These are phyloP conservation scores for Cryptococcus hybrid DNA, from an alignment of 1,284 basidiomycete species.

Conservation along the genomic window DNA sequence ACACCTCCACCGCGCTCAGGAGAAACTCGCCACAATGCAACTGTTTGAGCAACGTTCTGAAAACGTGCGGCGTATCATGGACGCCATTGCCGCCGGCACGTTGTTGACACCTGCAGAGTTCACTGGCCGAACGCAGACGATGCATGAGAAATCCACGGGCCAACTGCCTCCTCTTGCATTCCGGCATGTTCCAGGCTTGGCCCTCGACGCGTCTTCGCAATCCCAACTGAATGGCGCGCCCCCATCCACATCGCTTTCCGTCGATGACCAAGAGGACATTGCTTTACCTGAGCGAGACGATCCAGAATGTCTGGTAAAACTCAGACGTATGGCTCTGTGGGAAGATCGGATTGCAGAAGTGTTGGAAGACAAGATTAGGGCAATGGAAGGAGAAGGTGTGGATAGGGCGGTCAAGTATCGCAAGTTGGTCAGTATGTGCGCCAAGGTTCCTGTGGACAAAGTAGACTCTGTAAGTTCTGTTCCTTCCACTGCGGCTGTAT, in stretches of 20 bases:
- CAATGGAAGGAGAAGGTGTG: slow-evolving; percentile 72
- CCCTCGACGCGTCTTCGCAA: neutral
- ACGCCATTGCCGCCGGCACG: neutral
- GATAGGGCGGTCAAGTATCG: slow-evolving; percentile 87
- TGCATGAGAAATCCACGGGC: slow-evolving; percentile 57
- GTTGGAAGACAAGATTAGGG: slow-evolving; percentile 65
- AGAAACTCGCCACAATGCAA: slow-evolving; percentile 69
- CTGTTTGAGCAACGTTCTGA: slow-evolving; percentile 70
- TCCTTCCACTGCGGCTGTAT: neutral
- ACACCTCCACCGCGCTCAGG: slow-evolving; percentile 72
- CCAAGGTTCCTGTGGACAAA: slow-evolving; percentile 79
- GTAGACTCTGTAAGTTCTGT: slow-evolving; percentile 74
- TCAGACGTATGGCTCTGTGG: slow-evolving; percentile 77
- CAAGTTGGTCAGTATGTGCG: slow-evolving; percentile 85
- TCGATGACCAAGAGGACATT: slow-evolving; percentile 53
- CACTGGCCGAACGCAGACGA: slow-evolving; percentile 68
- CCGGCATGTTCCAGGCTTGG: slow-evolving; percentile 6
- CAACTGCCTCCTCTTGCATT: slow-evolving; percentile 31
- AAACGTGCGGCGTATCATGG: slow-evolving; percentile 73
- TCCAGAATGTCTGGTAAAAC: slow-evolving; percentile 58
- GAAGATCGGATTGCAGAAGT: slow-evolving; percentile 72
- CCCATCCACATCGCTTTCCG: slow-evolving; percentile 13
- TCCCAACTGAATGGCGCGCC: neutral
- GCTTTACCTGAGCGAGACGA: slow-evolving; percentile 56
- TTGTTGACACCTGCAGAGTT: slow-evolving; percentile 60